Evolutionary conservation across 2,329 filamentous ascomycete genomes (phyloP).

Genomic region (Helotiales sp.): DNA sequence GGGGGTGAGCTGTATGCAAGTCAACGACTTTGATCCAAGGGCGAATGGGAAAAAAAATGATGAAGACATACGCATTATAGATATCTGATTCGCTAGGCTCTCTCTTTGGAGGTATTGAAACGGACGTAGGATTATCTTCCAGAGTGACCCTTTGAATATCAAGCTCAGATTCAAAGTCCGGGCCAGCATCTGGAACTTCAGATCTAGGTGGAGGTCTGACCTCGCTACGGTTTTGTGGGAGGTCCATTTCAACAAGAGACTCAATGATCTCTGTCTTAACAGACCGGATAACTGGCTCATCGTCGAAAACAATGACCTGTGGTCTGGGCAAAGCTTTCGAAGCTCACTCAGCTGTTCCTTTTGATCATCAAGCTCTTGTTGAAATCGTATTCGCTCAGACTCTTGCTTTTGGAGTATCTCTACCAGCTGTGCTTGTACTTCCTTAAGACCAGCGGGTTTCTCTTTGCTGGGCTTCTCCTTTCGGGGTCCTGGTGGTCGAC

Average conservation of each 20-base stretch:
- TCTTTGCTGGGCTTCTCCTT: not conserved
- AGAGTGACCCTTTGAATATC: too few species aligned
- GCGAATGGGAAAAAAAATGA: too few species aligned
- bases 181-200: not conserved
- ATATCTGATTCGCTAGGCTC: too few species aligned
- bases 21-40: too few species aligned
- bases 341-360: not conserved
- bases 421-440: not conserved
- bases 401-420: not conserved
- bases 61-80: too few species aligned
- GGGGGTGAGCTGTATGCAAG: too few species aligned
- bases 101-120: too few species aligned
- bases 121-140: too few species aligned
- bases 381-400: not conserved
- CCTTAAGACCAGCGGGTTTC: not conserved
- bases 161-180: not conserved
- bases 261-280: not conserved
- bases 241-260: too few species aligned
- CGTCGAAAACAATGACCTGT: not conserved
- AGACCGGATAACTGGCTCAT: not conserved
- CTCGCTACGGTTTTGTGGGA: not conserved
- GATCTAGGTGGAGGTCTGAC: not conserved
- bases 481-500: too few species aligned
- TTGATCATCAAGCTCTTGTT: not conserved
- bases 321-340: not conserved